A percentile compares a stretch with the other conserved stretches of the same genome.
Evolutionary conservation across 1,284 basidiomycete genomes (phyloP).

Genomic region (Butyriboletus appendiculatus): DNA sequence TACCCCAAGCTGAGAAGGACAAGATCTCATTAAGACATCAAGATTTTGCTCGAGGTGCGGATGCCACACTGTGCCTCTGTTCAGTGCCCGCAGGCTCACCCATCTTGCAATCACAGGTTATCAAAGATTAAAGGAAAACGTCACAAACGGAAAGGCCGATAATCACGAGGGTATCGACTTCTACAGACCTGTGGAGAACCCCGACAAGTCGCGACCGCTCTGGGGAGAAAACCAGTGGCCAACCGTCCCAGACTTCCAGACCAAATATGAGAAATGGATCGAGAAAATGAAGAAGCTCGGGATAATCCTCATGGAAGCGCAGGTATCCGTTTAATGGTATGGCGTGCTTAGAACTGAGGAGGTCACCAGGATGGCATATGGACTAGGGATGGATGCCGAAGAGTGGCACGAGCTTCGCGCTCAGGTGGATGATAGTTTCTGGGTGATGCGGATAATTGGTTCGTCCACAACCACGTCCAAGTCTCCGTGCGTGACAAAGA

Average conservation of each 20-base stretch:
- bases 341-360: not conserved
- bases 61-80: not conserved
- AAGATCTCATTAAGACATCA: conserved; percentile 61
- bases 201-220: conserved; percentile 67
- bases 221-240: conserved; percentile 90
- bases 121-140: conserved; percentile 72
- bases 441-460: conserved; percentile 86
- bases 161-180: conserved; percentile 86
- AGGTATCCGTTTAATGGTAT: conserved; percentile 31
- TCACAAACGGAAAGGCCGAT: conserved; percentile 82
- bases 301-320: conserved; percentile 80
- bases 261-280: conserved; percentile 70
- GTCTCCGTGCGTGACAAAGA: not conserved
- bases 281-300: conserved; percentile 83
- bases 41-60: conserved; percentile 73
- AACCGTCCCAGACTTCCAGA: conserved; percentile 52
- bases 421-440: conserved; percentile 81
- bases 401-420: conserved; percentile 69
- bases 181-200: conserved; percentile 69
- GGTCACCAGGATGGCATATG: conserved; percentile 68
- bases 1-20: conserved; percentile 75
- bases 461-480: conserved; percentile 9
- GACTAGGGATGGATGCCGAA: conserved; percentile 66
- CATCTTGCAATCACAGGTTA: conserved; percentile 52
- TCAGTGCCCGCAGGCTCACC: not conserved